phyloP scores from a whole-genome alignment of 2,329 filamentous ascomycete genomes.

The Diaporthe vaccinii region DNA sequence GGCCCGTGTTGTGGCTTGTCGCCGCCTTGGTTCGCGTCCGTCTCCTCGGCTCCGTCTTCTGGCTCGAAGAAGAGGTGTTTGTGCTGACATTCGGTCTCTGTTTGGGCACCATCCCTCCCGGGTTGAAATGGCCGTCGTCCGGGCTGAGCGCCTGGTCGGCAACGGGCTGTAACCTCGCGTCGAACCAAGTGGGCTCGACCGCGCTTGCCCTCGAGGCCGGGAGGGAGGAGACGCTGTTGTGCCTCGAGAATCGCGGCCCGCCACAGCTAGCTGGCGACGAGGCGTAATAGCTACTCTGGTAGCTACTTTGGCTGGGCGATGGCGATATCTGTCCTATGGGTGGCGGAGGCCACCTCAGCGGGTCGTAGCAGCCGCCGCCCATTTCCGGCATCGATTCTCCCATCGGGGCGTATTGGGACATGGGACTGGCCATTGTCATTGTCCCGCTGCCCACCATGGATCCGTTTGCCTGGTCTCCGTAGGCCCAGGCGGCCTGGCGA shows the following conservation, averaged over 20 bases:
- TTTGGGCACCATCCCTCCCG: background rate
- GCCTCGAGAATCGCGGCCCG: background rate
- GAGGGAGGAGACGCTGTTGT: background rate
- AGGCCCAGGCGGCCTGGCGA: background rate
- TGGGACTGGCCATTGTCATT: background rate
- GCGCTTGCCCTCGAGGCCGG: background rate
- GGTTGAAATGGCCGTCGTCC: fast-evolving
- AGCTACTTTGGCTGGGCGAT: background rate
- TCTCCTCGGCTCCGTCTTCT: background rate
- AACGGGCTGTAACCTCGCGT: background rate
- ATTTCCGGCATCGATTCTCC: no score
- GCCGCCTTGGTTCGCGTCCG: background rate
- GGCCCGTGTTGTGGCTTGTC: no score
- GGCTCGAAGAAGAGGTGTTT: background rate
- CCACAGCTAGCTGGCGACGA: background rate
- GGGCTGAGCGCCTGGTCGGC: background rate
- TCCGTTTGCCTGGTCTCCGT: background rate
- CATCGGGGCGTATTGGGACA: background rate
- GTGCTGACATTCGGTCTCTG: background rate
- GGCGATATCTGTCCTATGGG: background rate
- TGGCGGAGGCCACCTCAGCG: background rate
- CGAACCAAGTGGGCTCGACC: background rate
- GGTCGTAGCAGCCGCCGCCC: background rate
- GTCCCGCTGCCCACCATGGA: no score
- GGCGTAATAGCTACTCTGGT: background rate